Base-by-base conservation (phyloP, 805 yeast species). In the Metschnikowia sp. region DNA sequence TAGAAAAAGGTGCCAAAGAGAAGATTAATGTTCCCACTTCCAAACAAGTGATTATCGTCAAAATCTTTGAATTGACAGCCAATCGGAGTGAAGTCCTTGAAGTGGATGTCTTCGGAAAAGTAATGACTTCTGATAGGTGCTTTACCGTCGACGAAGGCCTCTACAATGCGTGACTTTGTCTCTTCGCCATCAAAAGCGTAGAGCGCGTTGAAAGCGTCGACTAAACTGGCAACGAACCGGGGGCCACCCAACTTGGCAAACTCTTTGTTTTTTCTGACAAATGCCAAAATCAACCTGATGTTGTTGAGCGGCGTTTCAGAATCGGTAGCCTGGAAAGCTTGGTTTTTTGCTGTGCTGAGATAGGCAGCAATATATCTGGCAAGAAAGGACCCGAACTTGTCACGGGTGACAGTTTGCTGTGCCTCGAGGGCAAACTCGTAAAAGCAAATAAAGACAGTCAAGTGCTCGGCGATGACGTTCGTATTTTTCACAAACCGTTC, bases 31-130 rank as follows among this genome's bases (percentile, higher is more conserved):
- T 62, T 55, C 11, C 52, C 49, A 28, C 62, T 51, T 18, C 42
- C 34, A 50, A 78, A 76, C 28, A 80, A 63, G 40, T 66, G 68
- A 30, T 66, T 68, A 56, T 85, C 90, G 52, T 82, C 71, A 54
- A 84, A 85, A 59, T 84, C 91, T 43, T 73, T 74, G 46, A 84
- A 70, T 44, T 74, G 75, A 52, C 69, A 74, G 22, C 75, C 76
- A 13, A 86, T 68, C 4, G 84, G 77, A 29, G 71, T 66, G 56
- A 82, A 84, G 51, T 83, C 90, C 49, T 78, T 79, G 53, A 82
- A 67, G 19, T 72, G 64, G 11, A 84, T 80, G 65, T 86, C 94
- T 57, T 86, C 92, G 39, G 70, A 64, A 58, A 84, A 85, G 45
- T 76, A 77, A 47, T 81, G 77, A 2, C 61, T 56, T 61, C 92